Evolutionary conservation across 495 filamentous ascomycete genomes (phyloP).

Genomic region (Choiromyces venosus): DNA sequence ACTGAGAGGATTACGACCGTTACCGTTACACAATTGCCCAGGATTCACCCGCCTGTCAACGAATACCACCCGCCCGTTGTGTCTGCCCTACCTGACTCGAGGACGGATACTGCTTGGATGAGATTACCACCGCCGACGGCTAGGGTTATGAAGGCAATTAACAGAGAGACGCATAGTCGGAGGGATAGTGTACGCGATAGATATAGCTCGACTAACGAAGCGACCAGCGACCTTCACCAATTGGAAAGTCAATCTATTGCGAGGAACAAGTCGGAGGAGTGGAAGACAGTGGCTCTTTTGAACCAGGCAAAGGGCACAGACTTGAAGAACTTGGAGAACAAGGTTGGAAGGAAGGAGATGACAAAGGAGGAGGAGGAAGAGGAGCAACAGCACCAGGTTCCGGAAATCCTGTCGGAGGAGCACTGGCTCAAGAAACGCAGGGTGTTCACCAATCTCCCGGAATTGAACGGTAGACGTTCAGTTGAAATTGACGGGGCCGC

Average conservation of each 20-base stretch:
- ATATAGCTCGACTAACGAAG: neutral
- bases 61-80: constrained; percentile 29
- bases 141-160: constrained; percentile 26
- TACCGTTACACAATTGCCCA: constrained; percentile 22
- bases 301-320: neutral
- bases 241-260: neutral
- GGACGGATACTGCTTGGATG: constrained; percentile 31
- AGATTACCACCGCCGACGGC: constrained; percentile 29
- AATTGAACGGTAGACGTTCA: neutral
- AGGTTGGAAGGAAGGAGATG: neutral
- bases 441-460: neutral
- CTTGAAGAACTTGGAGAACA: neutral
- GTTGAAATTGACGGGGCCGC: neutral
- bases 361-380: neutral
- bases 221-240: neutral
- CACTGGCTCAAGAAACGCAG: neutral
- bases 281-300: neutral
- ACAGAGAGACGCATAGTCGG: constrained; percentile 16
- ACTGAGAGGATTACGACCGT: constrained; percentile 25
- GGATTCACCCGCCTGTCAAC: constrained; percentile 27
- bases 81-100: constrained; percentile 20
- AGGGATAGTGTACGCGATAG: constrained; percentile 11
- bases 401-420: neutral
- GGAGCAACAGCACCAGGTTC: neutral
- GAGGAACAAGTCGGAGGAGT: neutral